These are phyloP conservation scores for Penicillium paneum DNA, from an alignment of 2,329 filamentous ascomycete genomes.

Conservation along the genomic window DNA sequence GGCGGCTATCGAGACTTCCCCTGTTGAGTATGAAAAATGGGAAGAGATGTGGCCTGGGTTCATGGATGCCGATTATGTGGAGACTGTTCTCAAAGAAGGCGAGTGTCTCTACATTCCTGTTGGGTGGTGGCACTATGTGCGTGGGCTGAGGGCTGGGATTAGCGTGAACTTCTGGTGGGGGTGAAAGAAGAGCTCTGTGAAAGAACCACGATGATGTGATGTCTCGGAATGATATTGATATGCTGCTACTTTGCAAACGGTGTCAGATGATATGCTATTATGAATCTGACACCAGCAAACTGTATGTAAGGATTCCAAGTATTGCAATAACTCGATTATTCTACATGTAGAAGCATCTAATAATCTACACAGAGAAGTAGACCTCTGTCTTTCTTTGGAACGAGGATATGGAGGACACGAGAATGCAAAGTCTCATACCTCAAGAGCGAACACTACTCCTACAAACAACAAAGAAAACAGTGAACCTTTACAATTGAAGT, in stretches of 20 bases:
- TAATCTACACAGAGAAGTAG: no score
- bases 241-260: neutral
- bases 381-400: neutral
- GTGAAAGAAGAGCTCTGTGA: slow-evolving; percentile 25
- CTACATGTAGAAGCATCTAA: neutral
- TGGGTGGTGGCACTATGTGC: slow-evolving; percentile 98
- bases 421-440: no score
- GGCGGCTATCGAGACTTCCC: slow-evolving; percentile 60
- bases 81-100: slow-evolving; percentile 73
- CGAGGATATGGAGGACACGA: no score
- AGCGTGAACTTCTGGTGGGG: slow-evolving; percentile 99
- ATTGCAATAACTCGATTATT: neutral
- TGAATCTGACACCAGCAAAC: neutral
- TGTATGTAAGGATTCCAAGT: neutral
- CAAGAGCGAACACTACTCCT: no score
- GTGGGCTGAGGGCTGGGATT: slow-evolving; percentile 79
- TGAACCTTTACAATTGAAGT: no score
- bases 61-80: slow-evolving; percentile 61
- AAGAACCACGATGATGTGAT: neutral
- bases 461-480: no score
- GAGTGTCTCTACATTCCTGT: slow-evolving; percentile 86
- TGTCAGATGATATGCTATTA: neutral
- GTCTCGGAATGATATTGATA: neutral
- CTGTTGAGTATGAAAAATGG: slow-evolving; percentile 42
- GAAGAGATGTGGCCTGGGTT: slow-evolving; percentile 56